A percentile compares a stretch with the other conserved stretches of the same genome.
Conservation (phyloP, 306 rosid species). For the Begonia peltatifolia region DNA sequence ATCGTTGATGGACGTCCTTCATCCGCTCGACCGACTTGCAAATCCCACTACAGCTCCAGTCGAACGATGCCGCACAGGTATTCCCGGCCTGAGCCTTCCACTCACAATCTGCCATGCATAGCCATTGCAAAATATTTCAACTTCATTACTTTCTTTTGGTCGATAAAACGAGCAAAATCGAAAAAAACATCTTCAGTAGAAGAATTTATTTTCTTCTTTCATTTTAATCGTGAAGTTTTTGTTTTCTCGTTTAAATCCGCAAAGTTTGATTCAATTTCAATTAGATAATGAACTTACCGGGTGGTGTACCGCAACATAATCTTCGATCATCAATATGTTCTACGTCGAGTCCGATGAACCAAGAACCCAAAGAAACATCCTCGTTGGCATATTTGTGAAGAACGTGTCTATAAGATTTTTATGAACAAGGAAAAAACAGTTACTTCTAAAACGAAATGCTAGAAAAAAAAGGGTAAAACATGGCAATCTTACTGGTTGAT, state of each 20-base stretch:
- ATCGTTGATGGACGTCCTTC: constrained; percentile 46
- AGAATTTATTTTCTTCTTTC: no score
- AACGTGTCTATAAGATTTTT: constrained; percentile 31
- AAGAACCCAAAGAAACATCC: constrained; percentile 83
- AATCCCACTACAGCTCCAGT: constrained; percentile 52
- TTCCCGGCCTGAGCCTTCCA: constrained; percentile 65
- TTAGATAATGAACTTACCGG: constrained; percentile 30
- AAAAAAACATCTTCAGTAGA: no score
- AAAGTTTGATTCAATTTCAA: no score
- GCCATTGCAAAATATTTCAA: no score
- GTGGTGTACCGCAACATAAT: constrained; percentile 85
- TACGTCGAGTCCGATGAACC: constrained; percentile 90
- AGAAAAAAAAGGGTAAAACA: no score
- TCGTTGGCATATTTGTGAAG: constrained; percentile 90
- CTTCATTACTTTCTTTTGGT: no score
- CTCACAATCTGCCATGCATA: constrained; percentile 25
- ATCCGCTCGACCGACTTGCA: constrained; percentile 51
- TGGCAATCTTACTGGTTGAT: constrained; percentile 38
- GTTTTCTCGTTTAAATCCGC: no score
- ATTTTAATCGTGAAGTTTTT: no score
- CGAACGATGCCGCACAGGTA: constrained; percentile 39
- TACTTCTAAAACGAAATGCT: no score
- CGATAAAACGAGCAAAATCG: no score
- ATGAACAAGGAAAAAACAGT: no score
- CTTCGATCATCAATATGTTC: constrained; percentile 66